These are phyloP conservation scores for Hyaloscypha variabilis DNA, from an alignment of 495 filamentous ascomycete genomes.

Conservation along the genomic window DNA sequence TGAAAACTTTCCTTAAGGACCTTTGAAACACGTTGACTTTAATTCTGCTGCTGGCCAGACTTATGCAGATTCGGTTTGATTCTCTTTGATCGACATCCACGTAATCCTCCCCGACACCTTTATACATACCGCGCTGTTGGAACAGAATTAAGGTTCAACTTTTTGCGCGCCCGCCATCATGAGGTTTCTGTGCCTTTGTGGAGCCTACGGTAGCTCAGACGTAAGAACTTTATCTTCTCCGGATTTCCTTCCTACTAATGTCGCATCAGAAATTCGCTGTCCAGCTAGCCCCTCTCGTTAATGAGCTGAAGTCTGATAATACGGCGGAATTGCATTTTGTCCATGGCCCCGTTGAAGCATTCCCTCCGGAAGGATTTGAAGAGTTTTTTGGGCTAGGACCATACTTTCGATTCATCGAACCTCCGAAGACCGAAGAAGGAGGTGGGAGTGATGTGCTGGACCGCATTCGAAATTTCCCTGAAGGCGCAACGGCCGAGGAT, in stretches of 20 bases:
- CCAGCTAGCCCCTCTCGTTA: slow-evolving; percentile 53
- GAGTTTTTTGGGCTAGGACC: slow-evolving; percentile 55
- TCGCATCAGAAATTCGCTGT: slow-evolving; percentile 53
- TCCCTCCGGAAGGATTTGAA: slow-evolving; percentile 51
- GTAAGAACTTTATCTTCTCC: slow-evolving; percentile 24
- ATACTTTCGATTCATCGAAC: slow-evolving; percentile 55
- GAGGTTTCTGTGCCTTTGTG: slow-evolving; percentile 39
- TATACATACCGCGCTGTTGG: too few species aligned
- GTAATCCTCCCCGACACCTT: too few species aligned
- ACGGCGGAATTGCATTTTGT: slow-evolving; percentile 49
- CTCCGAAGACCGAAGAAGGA: slow-evolving; percentile 41
- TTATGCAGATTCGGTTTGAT: too few species aligned
- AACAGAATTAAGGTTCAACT: too few species aligned
- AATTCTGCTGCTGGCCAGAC: too few species aligned
- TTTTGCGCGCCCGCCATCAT: too few species aligned
- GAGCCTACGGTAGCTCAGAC: slow-evolving; percentile 47
- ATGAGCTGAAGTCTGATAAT: slow-evolving; percentile 45
- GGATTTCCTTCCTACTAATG: not conserved
- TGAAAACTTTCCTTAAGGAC: too few species aligned
- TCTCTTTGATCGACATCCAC: too few species aligned
- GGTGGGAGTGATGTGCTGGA: slow-evolving; percentile 51
- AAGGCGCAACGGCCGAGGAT: slow-evolving; percentile 50
- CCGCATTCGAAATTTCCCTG: slow-evolving; percentile 51
- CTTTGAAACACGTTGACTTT: too few species aligned
- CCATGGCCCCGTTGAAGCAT: slow-evolving; percentile 47